Evolutionary conservation across 306 rosid species (phyloP).

Genomic region (Quercus alba): DNA sequence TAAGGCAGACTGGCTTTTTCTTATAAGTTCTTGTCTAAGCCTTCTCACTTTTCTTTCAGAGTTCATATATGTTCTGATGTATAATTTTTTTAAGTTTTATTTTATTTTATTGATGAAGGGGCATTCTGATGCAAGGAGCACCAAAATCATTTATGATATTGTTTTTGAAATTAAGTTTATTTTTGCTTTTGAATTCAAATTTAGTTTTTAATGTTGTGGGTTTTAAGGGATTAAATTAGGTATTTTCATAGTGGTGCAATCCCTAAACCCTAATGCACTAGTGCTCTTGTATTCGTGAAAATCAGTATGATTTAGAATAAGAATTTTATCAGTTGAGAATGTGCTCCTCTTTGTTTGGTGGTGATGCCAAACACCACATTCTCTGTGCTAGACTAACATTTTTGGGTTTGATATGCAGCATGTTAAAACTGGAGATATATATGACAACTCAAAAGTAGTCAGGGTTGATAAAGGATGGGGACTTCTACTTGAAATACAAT

Average conservation of each 20-base stretch:
- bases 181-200: too few species aligned
- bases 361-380: too few species aligned
- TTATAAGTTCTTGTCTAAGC: not conserved
- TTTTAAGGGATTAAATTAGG: too few species aligned
- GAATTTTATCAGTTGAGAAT: too few species aligned
- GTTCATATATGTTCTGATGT: not conserved
- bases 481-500: conserved; percentile 76
- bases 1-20: not conserved
- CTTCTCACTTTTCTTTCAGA: not conserved
- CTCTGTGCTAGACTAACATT: conserved; percentile 18
- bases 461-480: conserved; percentile 83
- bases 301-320: too few species aligned
- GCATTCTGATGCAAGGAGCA: not conserved
- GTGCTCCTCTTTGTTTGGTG: too few species aligned
- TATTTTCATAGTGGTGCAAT: too few species aligned
- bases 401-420: conserved; percentile 40
- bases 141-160: too few species aligned
- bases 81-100: not conserved
- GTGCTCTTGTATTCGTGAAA: too few species aligned
- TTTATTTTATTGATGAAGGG: not conserved
- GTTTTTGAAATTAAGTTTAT: too few species aligned
- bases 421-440: conserved; percentile 82
- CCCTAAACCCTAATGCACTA: too few species aligned
- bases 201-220: too few species aligned
- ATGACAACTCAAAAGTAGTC: conserved; percentile 72